Conservation (phyloP, 495 filamentous ascomycete genomes). For the Lasiosphaeria ovina region DNA sequence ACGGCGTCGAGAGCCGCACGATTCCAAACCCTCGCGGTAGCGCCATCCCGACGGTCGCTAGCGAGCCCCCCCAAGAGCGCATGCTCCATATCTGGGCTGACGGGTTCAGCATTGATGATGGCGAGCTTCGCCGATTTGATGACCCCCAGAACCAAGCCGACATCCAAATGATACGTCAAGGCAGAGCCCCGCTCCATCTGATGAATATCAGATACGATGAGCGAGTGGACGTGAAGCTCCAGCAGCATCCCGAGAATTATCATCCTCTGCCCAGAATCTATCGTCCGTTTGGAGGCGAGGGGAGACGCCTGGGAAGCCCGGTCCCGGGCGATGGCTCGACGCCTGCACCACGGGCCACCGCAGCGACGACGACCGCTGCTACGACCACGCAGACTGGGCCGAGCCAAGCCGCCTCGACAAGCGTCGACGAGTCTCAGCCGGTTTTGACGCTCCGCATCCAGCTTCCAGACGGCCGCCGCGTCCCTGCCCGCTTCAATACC, state of each 20-base stretch:
- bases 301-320: conserved; percentile 87
- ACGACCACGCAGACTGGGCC: conserved; percentile 37
- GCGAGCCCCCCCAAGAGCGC: conserved; percentile 49
- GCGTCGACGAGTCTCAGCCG: conserved; percentile 75
- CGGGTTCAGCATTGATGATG: conserved; percentile 94
- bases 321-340: conserved; percentile 62
- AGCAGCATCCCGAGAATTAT: conserved; percentile 84
- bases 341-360: conserved; percentile 30
- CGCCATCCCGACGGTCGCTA: conserved; percentile 32
- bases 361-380: conserved; percentile 38
- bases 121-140: conserved; percentile 82
- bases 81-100: conserved; percentile 89
- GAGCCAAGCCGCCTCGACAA: conserved; percentile 40
- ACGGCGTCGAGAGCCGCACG: conserved; percentile 72
- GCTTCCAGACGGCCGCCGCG: conserved; percentile 81
- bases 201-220: conserved; percentile 85
- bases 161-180: conserved; percentile 78
- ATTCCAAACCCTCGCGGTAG: conserved; percentile 61
- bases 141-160: conserved; percentile 82
- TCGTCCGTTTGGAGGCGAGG: conserved; percentile 79
- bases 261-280: conserved; percentile 77
- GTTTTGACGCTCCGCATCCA: conserved; percentile 80
- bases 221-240: conserved; percentile 85
- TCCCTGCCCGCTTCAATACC: conserved; percentile 88
- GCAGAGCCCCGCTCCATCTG: conserved; percentile 80